Evolutionary conservation across 371 early-diverging fungal genomes (phyloP), one percentile per base, ranked within the genome.

Genomic region (Zychaea mexicana): DNA sequence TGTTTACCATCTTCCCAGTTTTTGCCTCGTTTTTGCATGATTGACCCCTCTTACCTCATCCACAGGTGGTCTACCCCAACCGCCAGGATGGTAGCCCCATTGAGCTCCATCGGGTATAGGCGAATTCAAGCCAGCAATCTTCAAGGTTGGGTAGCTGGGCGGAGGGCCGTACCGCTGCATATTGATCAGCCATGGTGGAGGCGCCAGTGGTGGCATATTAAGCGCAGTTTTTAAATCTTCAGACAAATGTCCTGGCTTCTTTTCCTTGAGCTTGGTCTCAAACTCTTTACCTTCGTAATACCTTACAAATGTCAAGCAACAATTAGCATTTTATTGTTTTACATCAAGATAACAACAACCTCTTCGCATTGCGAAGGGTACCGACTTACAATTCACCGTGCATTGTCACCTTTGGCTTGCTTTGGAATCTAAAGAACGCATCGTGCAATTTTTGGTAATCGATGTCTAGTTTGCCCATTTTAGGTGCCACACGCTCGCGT

Each of bases 131-230:
- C 99, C 99, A 3, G 99, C 95, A 57, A 99, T 92, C 66, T 90
- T 92, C 52, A 98, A 72, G 64, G 87, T 90, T 5, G 98, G 96
- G 75, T 99, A 99, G 59, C 90, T 88, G 2, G 98, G 98, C 39
- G 99, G 99, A 19, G 96, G 97, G 2, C 99, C 99, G 72, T 94
- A 92, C 30, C 98, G 89, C 77, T 99, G 99, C 99, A 98, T 98
- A 68, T 96, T 97, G 69, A 97, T 89, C 22, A 99, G 78, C 97
- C 97, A 99, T 33, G 99, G 99, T 36, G 98, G 97, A n/a, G 99
- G 98, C 0, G 95, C 94, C 53, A 94, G 78, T 1, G 90, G 90
- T 24, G 97, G 96, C 72, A 99, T 97, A 57, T 89, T 92, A 21
- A 97, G 77, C 1, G 98, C 99, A 3, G 83, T 83, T 52, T 87